Evolutionary conservation across 768 basidiomycete genomes (phyloP), one percentile per base, ranked within the genome.

Genomic region (Psilocybe cubensis): DNA sequence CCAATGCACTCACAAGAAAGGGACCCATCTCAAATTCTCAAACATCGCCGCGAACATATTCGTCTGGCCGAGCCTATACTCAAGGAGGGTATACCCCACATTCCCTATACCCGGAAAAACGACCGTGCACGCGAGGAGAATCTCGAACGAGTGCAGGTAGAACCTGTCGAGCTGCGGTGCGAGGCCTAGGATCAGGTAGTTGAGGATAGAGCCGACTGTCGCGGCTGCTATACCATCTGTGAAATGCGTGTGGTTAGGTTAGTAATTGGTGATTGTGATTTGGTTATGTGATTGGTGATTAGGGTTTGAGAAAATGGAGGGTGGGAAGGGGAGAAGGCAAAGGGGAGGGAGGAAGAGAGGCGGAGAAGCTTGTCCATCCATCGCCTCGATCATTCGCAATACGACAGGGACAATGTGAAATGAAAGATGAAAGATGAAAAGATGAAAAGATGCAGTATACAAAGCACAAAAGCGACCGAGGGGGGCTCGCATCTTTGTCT

Each of bases 91-190:
- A 70, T 85, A 91, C 12, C 87, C 88, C 28, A 91, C 64, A 68
- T 88, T 92, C 1, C 90, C 91, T 18, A 88, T 71, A 24, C 85
- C 89, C 59, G 88, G 84, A 74, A 92, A 92, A n/a, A 92, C 88
- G 52, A 90, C 81, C 0, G 83, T 82, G 46, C 88, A 90, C 14
- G 90, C 89, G 27, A 91, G 79, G 70, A 88, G 85, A 64, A 92
- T 89, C 69, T 92, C 91, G 67, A 91, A 92, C 62, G 82, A 84
- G 74, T 90, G 88, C 60, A 91, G 75, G 75, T 92, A 92, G 74
- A 87, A 91, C 27, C 79, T 77, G 63, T 92, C 90, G 24, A 91
- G 77, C 33, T 84, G 77, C 42, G 87, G 79, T 56, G 74, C 82
- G 59, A 89, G 85, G 0, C 91, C 90, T 49, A 92, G 88, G 25